Evolutionary conservation across 495 filamentous ascomycete species (phyloP).

Genomic region (Penicillium malachiteum): DNA sequence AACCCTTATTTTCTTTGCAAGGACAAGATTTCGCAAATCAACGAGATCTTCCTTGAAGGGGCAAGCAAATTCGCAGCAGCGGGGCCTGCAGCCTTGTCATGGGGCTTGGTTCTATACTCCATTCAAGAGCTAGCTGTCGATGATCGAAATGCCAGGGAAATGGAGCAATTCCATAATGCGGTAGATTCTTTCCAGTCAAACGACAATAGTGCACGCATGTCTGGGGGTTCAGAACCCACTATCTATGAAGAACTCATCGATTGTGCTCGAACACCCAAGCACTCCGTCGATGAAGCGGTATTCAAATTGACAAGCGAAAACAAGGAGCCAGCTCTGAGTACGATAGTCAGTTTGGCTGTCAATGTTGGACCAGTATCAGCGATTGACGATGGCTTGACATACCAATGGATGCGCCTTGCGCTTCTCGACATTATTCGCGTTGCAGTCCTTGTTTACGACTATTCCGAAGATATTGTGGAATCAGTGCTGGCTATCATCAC

Average conservation of each 20-base stretch:
- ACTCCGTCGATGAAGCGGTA: constrained; percentile 47
- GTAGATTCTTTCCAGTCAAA: constrained; percentile 53
- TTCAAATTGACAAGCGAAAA: constrained; percentile 51
- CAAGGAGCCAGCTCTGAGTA: constrained; percentile 58
- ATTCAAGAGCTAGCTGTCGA: constrained; percentile 60
- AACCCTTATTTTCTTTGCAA: constrained; percentile 62
- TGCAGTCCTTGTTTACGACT: constrained; percentile 57
- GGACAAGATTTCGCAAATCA: constrained; percentile 61
- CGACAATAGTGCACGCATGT: constrained; percentile 27
- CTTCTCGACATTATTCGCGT: constrained; percentile 66
- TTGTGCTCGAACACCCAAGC: constrained; percentile 35
- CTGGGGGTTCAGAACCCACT: constrained; percentile 35
- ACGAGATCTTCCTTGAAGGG: constrained; percentile 54
- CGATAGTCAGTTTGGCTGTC: constrained; percentile 57
- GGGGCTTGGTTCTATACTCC: constrained; percentile 70
- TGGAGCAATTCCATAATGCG: constrained; percentile 62
- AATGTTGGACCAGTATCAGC: constrained; percentile 37
- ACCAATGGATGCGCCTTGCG: constrained; percentile 49
- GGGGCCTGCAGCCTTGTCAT: constrained; percentile 69
- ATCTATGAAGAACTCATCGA: constrained; percentile 55
- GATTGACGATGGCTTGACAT: constrained; percentile 39
- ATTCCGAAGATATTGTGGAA: constrained; percentile 63
- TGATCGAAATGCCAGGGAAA: constrained; percentile 57
- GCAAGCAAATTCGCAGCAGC: constrained; percentile 43
- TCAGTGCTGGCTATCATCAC: constrained; percentile 61